phyloP scores from a whole-genome alignment of 2,329 filamentous ascomycete genomes.

The Beauveria bassiana region DNA sequence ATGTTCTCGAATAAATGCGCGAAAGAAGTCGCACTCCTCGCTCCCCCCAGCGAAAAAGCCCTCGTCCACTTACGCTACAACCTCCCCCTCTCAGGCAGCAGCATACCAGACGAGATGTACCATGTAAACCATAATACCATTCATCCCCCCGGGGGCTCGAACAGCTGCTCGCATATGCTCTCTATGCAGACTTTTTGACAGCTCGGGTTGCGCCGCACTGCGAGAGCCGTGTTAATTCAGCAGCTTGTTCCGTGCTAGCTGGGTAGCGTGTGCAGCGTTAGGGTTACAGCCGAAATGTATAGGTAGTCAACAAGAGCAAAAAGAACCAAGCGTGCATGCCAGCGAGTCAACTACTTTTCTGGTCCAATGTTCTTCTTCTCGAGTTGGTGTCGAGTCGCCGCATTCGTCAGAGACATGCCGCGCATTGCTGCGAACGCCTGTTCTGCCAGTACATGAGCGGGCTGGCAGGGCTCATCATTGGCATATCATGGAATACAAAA shows the following conservation, averaged over 20 bases:
- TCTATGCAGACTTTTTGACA: no score
- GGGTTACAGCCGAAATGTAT: not conserved
- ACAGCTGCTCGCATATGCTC: not conserved
- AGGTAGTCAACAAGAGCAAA: not conserved
- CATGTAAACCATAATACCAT: not conserved
- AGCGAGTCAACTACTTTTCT: not conserved
- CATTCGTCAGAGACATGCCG: conserved; percentile 1
- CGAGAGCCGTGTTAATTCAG: not conserved
- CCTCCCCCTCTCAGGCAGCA: not conserved
- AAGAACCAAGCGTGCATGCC: not conserved
- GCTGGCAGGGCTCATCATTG: not conserved
- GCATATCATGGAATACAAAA: not conserved
- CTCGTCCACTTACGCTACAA: not conserved
- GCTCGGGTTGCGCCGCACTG: not conserved
- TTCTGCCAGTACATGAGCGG: not conserved
- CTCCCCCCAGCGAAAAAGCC: not conserved
- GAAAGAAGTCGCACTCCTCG: no score
- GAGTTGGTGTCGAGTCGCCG: not conserved
- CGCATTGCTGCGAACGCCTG: not conserved
- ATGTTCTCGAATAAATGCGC: no score
- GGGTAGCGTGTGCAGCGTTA: not conserved
- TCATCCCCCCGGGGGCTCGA: not conserved
- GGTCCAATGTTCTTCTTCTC: not conserved
- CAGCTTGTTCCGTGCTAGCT: not conserved
- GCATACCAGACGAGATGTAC: not conserved